Base-by-base conservation (phyloP, 225 moss, liverwort and hornwort genomes). In the Pseudoscleropodium purum region DNA sequence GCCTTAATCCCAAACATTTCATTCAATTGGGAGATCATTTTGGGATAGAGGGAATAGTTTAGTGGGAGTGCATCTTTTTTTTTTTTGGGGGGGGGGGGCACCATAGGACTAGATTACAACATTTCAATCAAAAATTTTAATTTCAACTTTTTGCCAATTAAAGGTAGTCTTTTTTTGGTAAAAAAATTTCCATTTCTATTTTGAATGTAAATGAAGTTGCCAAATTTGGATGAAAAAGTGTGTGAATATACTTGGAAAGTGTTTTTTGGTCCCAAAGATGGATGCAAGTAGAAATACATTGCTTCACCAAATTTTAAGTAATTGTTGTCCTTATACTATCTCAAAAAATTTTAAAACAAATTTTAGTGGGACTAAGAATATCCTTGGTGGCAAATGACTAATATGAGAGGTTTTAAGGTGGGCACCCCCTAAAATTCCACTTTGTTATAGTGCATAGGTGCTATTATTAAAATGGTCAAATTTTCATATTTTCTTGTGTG, bases 401-500 rank as follows among this genome's bases (percentile, higher is more conserved):
- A 31, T 1, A 31, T 75, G 4, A 75, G 6, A 31, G 18, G 18
- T 45, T 74, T 74, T 45, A 45, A 74, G 1, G 17, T 43, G 17
- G 29, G 3, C 6, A 27, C 15, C 18, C 8, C 5, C 3, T 0
- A 3, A 45, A 17, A 29, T 5, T 0, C 30, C 14, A 29, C 3
- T 45, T 45, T 74, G 2, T 6, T 45, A 74, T 10, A 10, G 10
- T 45, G 0, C 18, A 45, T 3, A 45, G 29, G 0, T 6, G 0
- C 5, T 11, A 30, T 30, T 30, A 18, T 43, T 17, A 1, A 5
- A 43, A 0, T 16, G 0, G 3, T 43, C 5, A 17, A 29, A 17
- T 1, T 43, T 43, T 45, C 5, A 6, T 30, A 10, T 30, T 47
- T 31, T 75, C 6, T 30, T 30, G 0, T 74, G 1, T 74, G 10